A percentile compares a stretch with the other conserved stretches of the same genome.
These are phyloP conservation scores for Malassezia obtusa DNA, from an alignment of 1,284 basidiomycete species.

Conservation along the genomic window DNA sequence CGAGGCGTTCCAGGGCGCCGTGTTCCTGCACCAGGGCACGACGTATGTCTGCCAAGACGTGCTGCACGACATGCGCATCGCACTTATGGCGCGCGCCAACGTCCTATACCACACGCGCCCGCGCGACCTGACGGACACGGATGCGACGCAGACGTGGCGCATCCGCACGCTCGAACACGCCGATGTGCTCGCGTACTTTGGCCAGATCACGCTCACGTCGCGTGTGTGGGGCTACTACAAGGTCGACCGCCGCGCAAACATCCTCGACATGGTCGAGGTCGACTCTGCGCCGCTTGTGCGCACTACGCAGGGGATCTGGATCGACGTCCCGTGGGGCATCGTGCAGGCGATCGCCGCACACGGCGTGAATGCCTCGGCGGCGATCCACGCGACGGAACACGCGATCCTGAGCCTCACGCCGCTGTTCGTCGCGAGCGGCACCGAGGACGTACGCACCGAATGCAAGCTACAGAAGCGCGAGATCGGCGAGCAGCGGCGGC, in stretches of 20 bases:
- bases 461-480: constrained; percentile 71
- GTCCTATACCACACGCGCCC: constrained; percentile 73
- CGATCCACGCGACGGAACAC: constrained; percentile 75
- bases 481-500: constrained; percentile 53
- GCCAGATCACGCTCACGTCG: constrained; percentile 60
- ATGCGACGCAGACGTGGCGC: constrained; percentile 67
- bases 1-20: constrained; percentile 58
- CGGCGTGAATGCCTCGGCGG: constrained; percentile 61
- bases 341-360: constrained; percentile 55
- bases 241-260: constrained; percentile 50
- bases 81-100: constrained; percentile 61
- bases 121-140: constrained; percentile 57
- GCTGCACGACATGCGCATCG: constrained; percentile 67
- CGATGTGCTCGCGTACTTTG: constrained; percentile 59
- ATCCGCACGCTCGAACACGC: constrained; percentile 59
- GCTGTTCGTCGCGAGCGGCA: constrained; percentile 59
- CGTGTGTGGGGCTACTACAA: constrained; percentile 59
- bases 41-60: constrained; percentile 63
- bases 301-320: constrained; percentile 70
- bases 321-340: constrained; percentile 63
- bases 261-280: constrained; percentile 69
- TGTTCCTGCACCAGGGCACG: constrained; percentile 48
- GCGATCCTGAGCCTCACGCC: constrained; percentile 62
- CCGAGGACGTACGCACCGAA: constrained; percentile 66
- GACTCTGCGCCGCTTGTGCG: constrained; percentile 70